Evolutionary conservation across 1,284 basidiomycete species (phyloP).

Genomic region (Ceraceosorus guamensis): DNA sequence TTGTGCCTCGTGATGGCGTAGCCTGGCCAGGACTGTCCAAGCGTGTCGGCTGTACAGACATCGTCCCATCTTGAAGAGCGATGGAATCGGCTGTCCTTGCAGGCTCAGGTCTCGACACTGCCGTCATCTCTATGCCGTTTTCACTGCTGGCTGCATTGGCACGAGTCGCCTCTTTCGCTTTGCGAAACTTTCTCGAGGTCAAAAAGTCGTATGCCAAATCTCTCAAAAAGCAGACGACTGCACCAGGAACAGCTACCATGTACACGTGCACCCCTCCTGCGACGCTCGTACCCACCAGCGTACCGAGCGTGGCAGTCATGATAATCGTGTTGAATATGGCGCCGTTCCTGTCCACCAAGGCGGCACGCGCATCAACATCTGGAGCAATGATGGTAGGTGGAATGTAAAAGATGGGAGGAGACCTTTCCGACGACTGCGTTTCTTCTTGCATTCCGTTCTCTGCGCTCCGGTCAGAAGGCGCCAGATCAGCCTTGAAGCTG

Average conservation of each 20-base stretch:
- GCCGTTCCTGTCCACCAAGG: constrained; percentile 54
- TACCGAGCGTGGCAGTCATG: constrained; percentile 56
- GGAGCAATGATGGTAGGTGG: constrained; percentile 51
- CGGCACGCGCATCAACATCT: constrained; percentile 52
- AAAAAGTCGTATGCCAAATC: constrained; percentile 60
- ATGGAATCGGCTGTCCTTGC: too few species aligned
- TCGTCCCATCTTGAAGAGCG: too few species aligned
- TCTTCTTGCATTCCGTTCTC: neutral
- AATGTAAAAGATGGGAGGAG: constrained; percentile 42
- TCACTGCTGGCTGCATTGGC: constrained; percentile 1
- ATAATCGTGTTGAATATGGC: constrained; percentile 54
- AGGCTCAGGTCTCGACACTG: neutral
- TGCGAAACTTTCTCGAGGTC: constrained; percentile 13
- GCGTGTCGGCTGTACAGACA: too few species aligned
- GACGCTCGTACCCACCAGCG: constrained; percentile 58
- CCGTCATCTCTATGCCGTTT: constrained; percentile 10
- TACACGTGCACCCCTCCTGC: constrained; percentile 57
- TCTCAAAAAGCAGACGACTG: constrained; percentile 62
- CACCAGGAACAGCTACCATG: constrained; percentile 76
- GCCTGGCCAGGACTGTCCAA: too few species aligned
- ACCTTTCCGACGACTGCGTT: neutral
- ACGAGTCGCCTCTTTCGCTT: constrained; percentile 16
- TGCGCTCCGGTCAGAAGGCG: too few species aligned
- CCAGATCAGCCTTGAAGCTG: neutral
- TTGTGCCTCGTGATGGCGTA: constrained; percentile 10